These are phyloP conservation scores for Candida sithepensis DNA, from an alignment of 805 yeast genomes.

Conservation along the genomic window DNA sequence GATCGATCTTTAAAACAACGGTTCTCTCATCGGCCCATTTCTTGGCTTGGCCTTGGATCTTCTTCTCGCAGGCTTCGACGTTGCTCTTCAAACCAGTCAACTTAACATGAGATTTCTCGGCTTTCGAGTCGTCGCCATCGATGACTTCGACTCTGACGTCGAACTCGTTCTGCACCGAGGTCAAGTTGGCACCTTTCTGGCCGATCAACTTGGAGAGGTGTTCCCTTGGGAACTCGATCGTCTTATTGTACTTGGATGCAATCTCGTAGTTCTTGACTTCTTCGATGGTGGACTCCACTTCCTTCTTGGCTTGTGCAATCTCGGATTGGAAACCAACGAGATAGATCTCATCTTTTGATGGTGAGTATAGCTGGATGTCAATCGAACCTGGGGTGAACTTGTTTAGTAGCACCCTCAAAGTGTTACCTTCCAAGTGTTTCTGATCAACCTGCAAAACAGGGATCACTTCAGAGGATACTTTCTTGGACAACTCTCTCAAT, in stretches of 20 bases:
- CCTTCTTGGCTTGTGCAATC: constrained; percentile 51
- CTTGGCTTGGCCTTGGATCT: constrained; percentile 56
- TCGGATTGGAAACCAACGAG: constrained; percentile 69
- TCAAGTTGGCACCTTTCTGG: constrained; percentile 75
- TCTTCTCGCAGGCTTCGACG: constrained; percentile 65
- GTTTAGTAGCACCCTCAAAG: constrained; percentile 39
- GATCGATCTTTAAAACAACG: constrained; percentile 64
- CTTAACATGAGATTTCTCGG: constrained; percentile 45
- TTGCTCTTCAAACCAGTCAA: constrained; percentile 77
- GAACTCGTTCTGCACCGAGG: constrained; percentile 64
- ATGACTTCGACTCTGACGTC: constrained; percentile 71
- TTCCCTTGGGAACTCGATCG: constrained; percentile 60
- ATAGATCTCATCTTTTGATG: constrained; percentile 48
- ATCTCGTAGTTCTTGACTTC: constrained; percentile 38
- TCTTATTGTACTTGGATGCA: constrained; percentile 38
- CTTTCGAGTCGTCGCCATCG: constrained; percentile 47
- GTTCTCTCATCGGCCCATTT: constrained; percentile 81
- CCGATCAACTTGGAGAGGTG: constrained; percentile 84
- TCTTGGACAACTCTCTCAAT: constrained; percentile 55
- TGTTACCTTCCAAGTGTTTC: constrained; percentile 53
- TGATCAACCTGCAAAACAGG: constrained; percentile 55
- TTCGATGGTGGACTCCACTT: constrained; percentile 49
- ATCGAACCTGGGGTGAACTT: constrained; percentile 31
- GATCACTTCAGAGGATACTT: constrained; percentile 49
- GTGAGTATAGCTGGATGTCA: constrained; percentile 48